These are phyloP conservation scores for Beta lomatogona DNA, from an alignment of 179 eudicot species.

Conservation along the genomic window DNA sequence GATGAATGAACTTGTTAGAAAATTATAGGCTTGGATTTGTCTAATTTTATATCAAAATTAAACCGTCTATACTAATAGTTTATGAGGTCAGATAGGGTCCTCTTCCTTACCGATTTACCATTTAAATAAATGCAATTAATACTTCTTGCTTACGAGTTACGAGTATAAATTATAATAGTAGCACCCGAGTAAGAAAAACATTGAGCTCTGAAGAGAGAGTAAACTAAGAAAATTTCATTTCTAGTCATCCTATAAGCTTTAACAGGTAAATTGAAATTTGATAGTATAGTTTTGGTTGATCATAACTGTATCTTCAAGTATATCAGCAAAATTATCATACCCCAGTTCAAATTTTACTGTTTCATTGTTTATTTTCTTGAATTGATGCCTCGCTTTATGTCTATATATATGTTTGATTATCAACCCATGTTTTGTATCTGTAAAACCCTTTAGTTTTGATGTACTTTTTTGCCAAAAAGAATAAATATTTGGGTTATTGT, in stretches of 20 bases:
- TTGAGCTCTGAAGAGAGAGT: too few relatives aligned
- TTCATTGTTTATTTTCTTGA: neutral
- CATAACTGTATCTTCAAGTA: neutral
- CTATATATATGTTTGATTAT: neutral
- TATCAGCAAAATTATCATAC: constrained; percentile 9
- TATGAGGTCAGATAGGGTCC: too few relatives aligned
- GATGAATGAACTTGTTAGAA: too few relatives aligned
- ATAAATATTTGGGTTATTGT: neutral
- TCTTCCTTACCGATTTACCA: too few relatives aligned
- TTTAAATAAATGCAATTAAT: too few relatives aligned
- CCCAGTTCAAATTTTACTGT: neutral
- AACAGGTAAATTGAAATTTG: constrained; percentile 12
- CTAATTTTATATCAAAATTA: too few relatives aligned
- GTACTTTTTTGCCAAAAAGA: neutral
- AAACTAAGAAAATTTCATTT: too few relatives aligned
- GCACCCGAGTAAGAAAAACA: too few relatives aligned
- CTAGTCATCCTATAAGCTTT: too few relatives aligned
- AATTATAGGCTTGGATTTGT: too few relatives aligned
- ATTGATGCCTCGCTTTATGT: neutral
- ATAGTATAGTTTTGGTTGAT: neutral
- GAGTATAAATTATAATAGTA: too few relatives aligned
- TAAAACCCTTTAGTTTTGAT: neutral
- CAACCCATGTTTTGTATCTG: neutral
- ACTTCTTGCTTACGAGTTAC: too few relatives aligned
- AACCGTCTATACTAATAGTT: accelerated